Evolutionary conservation across 768 basidiomycete genomes (phyloP).

Genomic region (Cystofilobasidium capitatum): DNA sequence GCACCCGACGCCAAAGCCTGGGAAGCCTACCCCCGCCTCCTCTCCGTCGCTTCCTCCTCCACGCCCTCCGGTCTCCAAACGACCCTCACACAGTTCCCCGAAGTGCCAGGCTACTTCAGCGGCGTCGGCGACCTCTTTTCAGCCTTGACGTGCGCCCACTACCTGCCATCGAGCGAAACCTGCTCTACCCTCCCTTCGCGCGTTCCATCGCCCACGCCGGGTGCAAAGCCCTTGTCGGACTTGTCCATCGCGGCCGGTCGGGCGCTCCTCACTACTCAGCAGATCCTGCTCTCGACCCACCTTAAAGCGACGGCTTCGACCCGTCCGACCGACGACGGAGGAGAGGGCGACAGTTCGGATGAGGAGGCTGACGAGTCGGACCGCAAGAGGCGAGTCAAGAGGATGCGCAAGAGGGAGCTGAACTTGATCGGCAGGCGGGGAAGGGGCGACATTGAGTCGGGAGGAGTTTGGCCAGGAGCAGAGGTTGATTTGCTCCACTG

Average conservation of each 20-base stretch:
- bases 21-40: conserved; percentile 10
- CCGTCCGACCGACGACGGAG: conserved; percentile 48
- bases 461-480: conserved; percentile 13
- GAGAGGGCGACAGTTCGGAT: conserved; percentile 56
- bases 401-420: conserved; percentile 80
- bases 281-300: conserved; percentile 24
- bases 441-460: conserved; percentile 17
- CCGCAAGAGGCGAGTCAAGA: conserved; percentile 54
- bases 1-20: neutral
- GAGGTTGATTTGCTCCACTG: conserved; percentile 7
- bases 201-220: conserved; percentile 20
- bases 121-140: conserved; percentile 97
- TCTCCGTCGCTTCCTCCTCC: conserved; percentile 21
- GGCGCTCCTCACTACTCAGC: conserved; percentile 23
- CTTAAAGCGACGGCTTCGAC: conserved; percentile 25
- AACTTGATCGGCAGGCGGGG: conserved; percentile 49
- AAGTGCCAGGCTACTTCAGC: conserved; percentile 82
- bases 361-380: conserved; percentile 63
- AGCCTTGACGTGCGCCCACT: conserved; percentile 78
- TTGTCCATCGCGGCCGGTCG: conserved; percentile 14
- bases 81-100: conserved; percentile 53
- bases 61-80: conserved; percentile 1
- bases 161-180: conserved; percentile 33
- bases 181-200: conserved; percentile 6
- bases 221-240: neutral